Evolutionary conservation across 139 green algal genomes (phyloP).

Genomic region (Picochlorum sp.): DNA sequence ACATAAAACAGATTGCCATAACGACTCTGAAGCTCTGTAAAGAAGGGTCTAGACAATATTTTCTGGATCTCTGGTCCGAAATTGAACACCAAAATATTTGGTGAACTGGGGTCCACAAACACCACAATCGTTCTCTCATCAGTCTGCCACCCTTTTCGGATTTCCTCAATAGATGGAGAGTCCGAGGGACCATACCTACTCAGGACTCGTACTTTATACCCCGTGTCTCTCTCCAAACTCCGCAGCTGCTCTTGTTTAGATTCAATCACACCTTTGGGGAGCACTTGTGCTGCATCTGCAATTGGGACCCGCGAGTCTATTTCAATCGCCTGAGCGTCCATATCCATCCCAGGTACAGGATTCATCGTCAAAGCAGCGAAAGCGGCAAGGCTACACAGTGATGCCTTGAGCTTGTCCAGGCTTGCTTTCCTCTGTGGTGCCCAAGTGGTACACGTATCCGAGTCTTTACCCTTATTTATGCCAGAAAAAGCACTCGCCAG

Average conservation of each 20-base stretch:
- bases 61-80: constrained; percentile 42
- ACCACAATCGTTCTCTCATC: constrained; percentile 41
- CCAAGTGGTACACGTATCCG: too few relatives aligned
- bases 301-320: neutral
- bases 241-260: constrained; percentile 19
- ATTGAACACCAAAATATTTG: constrained; percentile 58
- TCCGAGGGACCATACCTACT: constrained; percentile 32
- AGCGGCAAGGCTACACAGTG: too few relatives aligned
- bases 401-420: too few relatives aligned
- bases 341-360: too few relatives aligned
- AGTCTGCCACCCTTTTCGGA: constrained; percentile 32
- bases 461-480: too few relatives aligned
- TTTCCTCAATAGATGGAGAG: constrained; percentile 20
- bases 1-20: constrained; percentile 69
- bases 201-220: constrained; percentile 37
- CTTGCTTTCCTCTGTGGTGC: too few relatives aligned
- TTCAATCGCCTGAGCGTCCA: neutral
- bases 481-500: too few relatives aligned
- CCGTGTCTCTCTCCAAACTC: constrained; percentile 24
- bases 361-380: too few relatives aligned
- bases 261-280: constrained; percentile 24
- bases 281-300: constrained; percentile 30
- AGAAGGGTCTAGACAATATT: constrained; percentile 51
- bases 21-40: constrained; percentile 34
- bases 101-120: constrained; percentile 51